Conservation (phyloP, 1,284 basidiomycete species). For the Neolentinus lepideus region DNA sequence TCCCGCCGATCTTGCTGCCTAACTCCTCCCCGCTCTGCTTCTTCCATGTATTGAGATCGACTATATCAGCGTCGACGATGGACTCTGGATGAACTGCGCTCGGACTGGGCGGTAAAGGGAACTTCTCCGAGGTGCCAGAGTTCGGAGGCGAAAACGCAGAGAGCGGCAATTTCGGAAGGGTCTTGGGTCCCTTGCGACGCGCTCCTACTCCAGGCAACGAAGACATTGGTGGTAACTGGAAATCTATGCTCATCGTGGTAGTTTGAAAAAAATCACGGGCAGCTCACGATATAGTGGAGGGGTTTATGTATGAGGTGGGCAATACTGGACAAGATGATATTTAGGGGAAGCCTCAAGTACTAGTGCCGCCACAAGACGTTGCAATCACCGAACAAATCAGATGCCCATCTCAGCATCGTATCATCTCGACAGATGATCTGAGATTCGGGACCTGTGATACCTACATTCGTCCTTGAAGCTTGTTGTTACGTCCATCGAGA, state of each 20-base stretch:
- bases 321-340: no score
- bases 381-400: background rate
- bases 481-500: no score
- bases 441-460: no score
- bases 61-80: constrained; percentile 64
- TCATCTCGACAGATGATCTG: background rate
- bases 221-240: constrained; percentile 21
- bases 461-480: no score
- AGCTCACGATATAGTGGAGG: background rate
- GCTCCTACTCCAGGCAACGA: constrained; percentile 33
- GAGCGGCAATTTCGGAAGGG: constrained; percentile 58
- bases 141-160: constrained; percentile 68
- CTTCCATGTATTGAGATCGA: constrained; percentile 43
- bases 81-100: constrained; percentile 51
- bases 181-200: constrained; percentile 55
- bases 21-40: constrained; percentile 40
- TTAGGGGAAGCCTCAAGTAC: no score
- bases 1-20: constrained; percentile 33
- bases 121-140: constrained; percentile 55
- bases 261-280: background rate
- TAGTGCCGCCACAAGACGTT: background rate
- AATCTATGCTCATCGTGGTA: constrained; percentile 19
- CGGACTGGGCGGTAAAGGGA: constrained; percentile 64
- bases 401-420: background rate
- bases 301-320: background rate